Percentiles rank a stretch among this genome's conserved stretches.
Evolutionary conservation across 2,329 filamentous ascomycete species (phyloP).

Genomic region (Ploettnerulaceae sp.): DNA sequence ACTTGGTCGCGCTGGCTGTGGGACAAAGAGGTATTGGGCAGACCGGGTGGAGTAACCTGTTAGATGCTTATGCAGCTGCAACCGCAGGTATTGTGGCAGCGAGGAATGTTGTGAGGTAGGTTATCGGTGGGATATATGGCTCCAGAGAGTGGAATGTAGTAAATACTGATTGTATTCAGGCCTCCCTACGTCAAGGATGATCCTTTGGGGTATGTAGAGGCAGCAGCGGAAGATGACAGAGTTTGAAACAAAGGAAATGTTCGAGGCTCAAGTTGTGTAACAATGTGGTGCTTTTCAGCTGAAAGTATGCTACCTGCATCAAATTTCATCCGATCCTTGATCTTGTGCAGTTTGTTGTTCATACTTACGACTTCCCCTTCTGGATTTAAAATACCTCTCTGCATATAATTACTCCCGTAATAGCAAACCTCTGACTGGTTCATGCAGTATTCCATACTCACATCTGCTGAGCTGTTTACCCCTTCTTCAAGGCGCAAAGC

Average conservation of each 20-base stretch:
- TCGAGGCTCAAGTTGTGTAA: background rate
- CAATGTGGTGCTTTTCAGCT: background rate
- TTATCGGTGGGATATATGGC: too few relatives aligned
- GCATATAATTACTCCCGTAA: too few relatives aligned
- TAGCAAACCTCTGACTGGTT: too few relatives aligned
- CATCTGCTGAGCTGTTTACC: too few relatives aligned
- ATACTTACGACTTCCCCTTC: too few relatives aligned
- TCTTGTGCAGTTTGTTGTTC: too few relatives aligned
- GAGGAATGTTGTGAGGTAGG: constrained; percentile 49
- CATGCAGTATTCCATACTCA: too few relatives aligned
- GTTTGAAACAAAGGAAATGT: background rate
- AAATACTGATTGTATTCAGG: constrained; percentile 17
- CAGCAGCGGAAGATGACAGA: constrained; percentile 16
- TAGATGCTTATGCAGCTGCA: constrained; percentile 47
- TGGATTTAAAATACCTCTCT: too few relatives aligned
- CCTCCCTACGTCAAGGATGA: constrained; percentile 23
- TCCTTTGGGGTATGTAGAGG: constrained; percentile 19
- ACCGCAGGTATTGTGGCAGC: constrained; percentile 48
- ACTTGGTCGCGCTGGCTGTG: constrained; percentile 49
- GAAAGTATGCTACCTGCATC: too few relatives aligned
- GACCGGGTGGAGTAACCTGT: constrained; percentile 44
- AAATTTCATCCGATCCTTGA: too few relatives aligned
- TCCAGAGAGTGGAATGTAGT: too few relatives aligned
- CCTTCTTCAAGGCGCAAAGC: too few relatives aligned
- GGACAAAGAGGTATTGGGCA: constrained; percentile 45